These are phyloP conservation scores for Metarhizium brunneum DNA, from an alignment of 2,329 filamentous ascomycete species.

Conservation along the genomic window DNA sequence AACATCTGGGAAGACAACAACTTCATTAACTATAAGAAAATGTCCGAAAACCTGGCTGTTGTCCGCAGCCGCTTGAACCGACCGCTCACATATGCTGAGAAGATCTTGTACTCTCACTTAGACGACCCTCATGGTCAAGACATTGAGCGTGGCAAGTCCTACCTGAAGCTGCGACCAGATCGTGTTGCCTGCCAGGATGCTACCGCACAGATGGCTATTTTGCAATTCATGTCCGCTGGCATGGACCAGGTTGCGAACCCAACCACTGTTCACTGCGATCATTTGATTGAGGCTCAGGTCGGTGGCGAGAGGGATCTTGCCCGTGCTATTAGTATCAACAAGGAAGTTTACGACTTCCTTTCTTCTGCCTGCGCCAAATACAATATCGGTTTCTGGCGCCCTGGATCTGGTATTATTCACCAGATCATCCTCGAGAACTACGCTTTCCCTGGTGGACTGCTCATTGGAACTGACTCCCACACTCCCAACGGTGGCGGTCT, in stretches of 20 bases:
- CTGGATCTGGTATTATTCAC: conserved; percentile 98
- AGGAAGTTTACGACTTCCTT: conserved; percentile 98
- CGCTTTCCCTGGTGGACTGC: conserved; percentile 93
- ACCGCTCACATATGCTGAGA: conserved; percentile 92
- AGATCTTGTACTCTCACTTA: conserved; percentile 97
- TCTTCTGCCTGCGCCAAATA: conserved; percentile 93
- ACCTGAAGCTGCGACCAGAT: conserved; percentile 93
- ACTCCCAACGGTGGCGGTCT: conserved; percentile 96
- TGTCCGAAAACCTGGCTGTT: conserved; percentile 92
- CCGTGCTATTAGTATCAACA: conserved; percentile 88
- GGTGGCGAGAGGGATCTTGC: conserved; percentile 91
- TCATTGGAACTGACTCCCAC: conserved; percentile 97
- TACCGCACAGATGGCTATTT: conserved; percentile 98
- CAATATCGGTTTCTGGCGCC: conserved; percentile 99
- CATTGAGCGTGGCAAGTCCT: conserved; percentile 89
- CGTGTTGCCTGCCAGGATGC: conserved; percentile 99
- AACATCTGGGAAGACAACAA: conserved; percentile 93
- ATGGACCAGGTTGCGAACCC: conserved; percentile 94
- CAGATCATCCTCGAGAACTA: conserved; percentile 99
- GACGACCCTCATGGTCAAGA: conserved; percentile 95
- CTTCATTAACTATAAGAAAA: conserved; percentile 99
- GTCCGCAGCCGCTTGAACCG: conserved; percentile 85
- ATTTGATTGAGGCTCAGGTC: conserved; percentile 95
- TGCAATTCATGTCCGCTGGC: conserved; percentile 99
- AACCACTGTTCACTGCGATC: conserved; percentile 94